Conservation (phyloP, 1,284 basidiomycete species). For the Rhodotorula sp. region DNA sequence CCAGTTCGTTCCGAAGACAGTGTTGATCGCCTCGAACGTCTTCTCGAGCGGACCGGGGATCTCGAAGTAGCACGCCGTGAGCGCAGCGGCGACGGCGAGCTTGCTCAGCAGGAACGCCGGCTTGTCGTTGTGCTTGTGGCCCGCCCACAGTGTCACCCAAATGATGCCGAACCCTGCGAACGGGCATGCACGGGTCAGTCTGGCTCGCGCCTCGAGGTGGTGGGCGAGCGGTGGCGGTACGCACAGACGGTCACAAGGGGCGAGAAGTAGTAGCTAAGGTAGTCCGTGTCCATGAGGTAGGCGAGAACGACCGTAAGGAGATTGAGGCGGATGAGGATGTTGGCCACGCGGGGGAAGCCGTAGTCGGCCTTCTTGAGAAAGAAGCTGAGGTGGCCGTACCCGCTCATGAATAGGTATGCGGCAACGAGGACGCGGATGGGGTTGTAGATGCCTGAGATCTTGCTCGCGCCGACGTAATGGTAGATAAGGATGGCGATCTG, state of each 20-base stretch:
- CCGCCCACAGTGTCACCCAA: slow-evolving; percentile 73
- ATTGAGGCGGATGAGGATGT: slow-evolving; percentile 80
- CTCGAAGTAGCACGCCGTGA: slow-evolving; percentile 68
- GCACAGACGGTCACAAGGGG: slow-evolving; percentile 53
- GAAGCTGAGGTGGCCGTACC: slow-evolving; percentile 56
- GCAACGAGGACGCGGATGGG: slow-evolving; percentile 83
- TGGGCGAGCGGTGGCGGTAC: not conserved
- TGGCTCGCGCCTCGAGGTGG: too few relatives aligned
- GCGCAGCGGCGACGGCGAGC: slow-evolving; percentile 63
- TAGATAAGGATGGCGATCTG: slow-evolving; percentile 85
- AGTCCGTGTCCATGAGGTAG: slow-evolving; percentile 87
- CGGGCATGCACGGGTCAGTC: not conserved
- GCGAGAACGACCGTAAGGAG: slow-evolving; percentile 75
- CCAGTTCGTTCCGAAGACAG: slow-evolving; percentile 74
- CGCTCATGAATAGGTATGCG: slow-evolving; percentile 71
- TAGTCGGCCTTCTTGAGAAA: slow-evolving; percentile 85
- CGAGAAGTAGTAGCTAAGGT: slow-evolving; percentile 57
- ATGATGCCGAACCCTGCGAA: slow-evolving; percentile 71
- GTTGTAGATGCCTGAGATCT: slow-evolving; percentile 85
- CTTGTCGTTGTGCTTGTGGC: slow-evolving; percentile 71
- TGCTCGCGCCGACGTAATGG: slow-evolving; percentile 82
- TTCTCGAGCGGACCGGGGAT: slow-evolving; percentile 64
- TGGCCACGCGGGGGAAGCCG: slow-evolving; percentile 66
- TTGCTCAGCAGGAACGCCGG: slow-evolving; percentile 69
- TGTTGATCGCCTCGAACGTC: slow-evolving; percentile 66